Percentiles rank a stretch among this genome's conserved stretches.
These are phyloP conservation scores for Bruguiera gymnorhiza DNA, from an alignment of 345 rosid species.

Conservation along the genomic window DNA sequence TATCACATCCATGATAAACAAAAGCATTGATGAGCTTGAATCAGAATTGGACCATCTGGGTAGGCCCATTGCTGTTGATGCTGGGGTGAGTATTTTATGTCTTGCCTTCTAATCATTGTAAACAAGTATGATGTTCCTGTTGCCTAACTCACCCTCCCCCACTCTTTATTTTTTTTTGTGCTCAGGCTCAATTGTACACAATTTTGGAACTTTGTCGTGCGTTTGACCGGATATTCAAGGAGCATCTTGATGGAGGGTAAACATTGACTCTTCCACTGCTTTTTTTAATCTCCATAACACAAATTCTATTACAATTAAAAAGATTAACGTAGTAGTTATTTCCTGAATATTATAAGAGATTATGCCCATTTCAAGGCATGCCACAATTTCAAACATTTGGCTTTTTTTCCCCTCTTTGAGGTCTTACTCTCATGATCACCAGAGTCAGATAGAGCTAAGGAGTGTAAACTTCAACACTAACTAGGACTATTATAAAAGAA, in stretches of 20 bases:
- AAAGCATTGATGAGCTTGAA: conserved; percentile 85
- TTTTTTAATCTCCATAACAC: neutral
- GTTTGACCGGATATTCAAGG: conserved; percentile 38
- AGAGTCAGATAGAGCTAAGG: too few relatives aligned
- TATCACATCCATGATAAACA: conserved; percentile 80
- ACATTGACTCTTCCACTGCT: neutral
- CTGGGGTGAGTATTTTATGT: conserved; percentile 62
- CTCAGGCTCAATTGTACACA: conserved; percentile 36
- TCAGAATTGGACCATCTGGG: conserved; percentile 86
- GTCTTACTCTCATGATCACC: too few relatives aligned
- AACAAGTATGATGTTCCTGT: neutral
- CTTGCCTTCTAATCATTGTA: neutral
- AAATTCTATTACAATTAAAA: neutral
- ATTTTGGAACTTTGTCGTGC: conserved; percentile 44
- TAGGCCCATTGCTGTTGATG: conserved; percentile 81
- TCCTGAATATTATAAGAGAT: too few relatives aligned
- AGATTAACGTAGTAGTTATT: too few relatives aligned
- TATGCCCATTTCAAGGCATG: too few relatives aligned
- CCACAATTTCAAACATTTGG: too few relatives aligned
- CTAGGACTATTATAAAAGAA: too few relatives aligned
- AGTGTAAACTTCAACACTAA: too few relatives aligned
- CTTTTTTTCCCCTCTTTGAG: too few relatives aligned
- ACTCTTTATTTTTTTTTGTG: neutral
- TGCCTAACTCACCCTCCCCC: neutral
- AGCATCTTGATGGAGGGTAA: conserved; percentile 46